Conservation (phyloP, 2,329 filamentous ascomycete genomes). For the Thelonectria olida region DNA sequence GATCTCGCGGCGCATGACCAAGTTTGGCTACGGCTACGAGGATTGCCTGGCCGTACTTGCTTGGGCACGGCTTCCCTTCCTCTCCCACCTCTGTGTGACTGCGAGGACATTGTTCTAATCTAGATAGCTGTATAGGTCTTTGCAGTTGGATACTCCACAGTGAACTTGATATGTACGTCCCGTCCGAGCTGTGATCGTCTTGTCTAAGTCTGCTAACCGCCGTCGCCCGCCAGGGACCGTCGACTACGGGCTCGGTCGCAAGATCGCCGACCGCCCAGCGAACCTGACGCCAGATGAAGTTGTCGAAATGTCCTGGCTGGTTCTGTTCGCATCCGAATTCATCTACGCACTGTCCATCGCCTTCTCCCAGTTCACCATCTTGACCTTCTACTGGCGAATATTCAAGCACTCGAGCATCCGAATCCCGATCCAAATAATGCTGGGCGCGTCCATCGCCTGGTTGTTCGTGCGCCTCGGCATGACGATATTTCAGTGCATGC, state of each 20-base stretch:
- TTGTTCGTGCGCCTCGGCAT: constrained; percentile 42
- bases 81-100: not conserved
- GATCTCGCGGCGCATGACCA: constrained; percentile 32
- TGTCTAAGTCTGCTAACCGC: not conserved
- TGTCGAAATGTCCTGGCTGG: constrained; percentile 18
- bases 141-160: constrained; percentile 26
- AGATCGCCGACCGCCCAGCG: not conserved
- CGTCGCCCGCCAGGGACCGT: constrained; percentile 24
- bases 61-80: constrained; percentile 26
- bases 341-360: constrained; percentile 40
- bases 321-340: constrained; percentile 28
- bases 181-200: not conserved
- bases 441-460: constrained; percentile 35
- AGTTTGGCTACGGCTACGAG: constrained; percentile 34
- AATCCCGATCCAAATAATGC: constrained; percentile 36
- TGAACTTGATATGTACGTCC: constrained; percentile 27
- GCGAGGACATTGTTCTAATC: constrained; percentile 4
- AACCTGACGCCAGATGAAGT: not conserved
- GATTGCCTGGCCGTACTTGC: constrained; percentile 33
- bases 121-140: constrained; percentile 23
- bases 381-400: constrained; percentile 43
- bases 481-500: constrained; percentile 46
- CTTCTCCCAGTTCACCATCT: constrained; percentile 39
- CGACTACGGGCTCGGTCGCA: constrained; percentile 26
- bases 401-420: constrained; percentile 40